Conservation (phyloP, 768 basidiomycete species). For the Pleurotus tuber-regium region DNA sequence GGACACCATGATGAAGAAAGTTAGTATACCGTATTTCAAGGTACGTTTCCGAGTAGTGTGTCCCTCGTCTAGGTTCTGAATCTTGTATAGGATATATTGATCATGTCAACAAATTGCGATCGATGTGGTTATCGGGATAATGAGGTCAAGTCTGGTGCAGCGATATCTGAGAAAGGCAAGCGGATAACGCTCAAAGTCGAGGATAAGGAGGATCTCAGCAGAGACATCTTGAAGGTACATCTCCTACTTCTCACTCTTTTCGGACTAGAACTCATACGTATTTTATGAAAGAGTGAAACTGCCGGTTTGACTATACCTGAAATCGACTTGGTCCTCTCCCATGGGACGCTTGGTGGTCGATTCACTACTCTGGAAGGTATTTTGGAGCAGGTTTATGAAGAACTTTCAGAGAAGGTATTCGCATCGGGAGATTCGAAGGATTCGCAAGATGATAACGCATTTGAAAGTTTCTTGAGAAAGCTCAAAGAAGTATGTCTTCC, state of each 20-base stretch:
- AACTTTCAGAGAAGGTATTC: slow-evolving; percentile 87
- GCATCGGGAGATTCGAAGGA: slow-evolving; percentile 65
- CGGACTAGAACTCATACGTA: background rate
- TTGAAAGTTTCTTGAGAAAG: slow-evolving; percentile 71
- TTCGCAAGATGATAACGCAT: slow-evolving; percentile 31
- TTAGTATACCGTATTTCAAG: slow-evolving; percentile 97
- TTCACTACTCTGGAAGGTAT: slow-evolving; percentile 98
- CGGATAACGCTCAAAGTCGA: slow-evolving; percentile 86
- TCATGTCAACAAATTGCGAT: slow-evolving; percentile 98
- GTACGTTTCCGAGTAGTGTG: too few species aligned
- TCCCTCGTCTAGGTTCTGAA: too few species aligned
- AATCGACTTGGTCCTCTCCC: slow-evolving; percentile 87
- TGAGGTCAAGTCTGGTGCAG: slow-evolving; percentile 93
- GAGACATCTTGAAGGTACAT: slow-evolving; percentile 90
- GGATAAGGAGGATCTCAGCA: slow-evolving; percentile 86
- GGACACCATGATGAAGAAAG: slow-evolving; percentile 93
- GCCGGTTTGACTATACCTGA: slow-evolving; percentile 90
- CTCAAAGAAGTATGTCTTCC: slow-evolving; percentile 64
- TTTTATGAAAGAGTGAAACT: slow-evolving; percentile 78
- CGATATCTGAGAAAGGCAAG: slow-evolving; percentile 86
- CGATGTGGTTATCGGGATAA: slow-evolving; percentile 95
- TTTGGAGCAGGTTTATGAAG: slow-evolving; percentile 91
- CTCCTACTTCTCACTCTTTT: background rate
- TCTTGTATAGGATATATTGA: slow-evolving; percentile 75
- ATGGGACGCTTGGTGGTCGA: slow-evolving; percentile 93